A percentile compares a stretch with the other conserved stretches of the same genome.
Evolutionary conservation across 2,329 filamentous ascomycete species (phyloP).

Genomic region (Ustilaginoidea virens): DNA sequence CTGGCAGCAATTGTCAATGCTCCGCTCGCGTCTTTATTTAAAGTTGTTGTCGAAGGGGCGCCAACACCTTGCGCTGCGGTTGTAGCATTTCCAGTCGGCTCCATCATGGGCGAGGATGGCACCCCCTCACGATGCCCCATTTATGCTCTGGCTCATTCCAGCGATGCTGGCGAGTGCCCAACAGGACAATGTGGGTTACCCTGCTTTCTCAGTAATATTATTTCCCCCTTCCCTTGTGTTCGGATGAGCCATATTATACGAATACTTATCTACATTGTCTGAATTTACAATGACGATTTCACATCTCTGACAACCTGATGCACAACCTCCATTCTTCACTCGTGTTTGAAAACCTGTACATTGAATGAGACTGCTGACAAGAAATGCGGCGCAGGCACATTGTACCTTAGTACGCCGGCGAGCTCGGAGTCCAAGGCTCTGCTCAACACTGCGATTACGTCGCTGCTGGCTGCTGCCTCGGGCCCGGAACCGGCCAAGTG

Average conservation of each 20-base stretch:
- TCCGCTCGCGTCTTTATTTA: constrained; percentile 50
- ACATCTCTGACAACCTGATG: constrained; percentile 83
- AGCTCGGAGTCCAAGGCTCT: constrained; percentile 17
- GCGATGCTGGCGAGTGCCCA: constrained; percentile 87
- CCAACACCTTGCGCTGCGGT: constrained; percentile 61
- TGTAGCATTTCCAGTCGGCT: constrained; percentile 45
- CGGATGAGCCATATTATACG: constrained; percentile 66
- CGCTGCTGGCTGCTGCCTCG: constrained; percentile 21
- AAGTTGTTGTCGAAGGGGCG: constrained; percentile 55
- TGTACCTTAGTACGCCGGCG: constrained; percentile 23
- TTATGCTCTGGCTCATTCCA: constrained; percentile 62
- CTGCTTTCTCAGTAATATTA: constrained; percentile 6
- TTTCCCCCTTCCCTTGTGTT: constrained; percentile 32
- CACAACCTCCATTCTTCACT: constrained; percentile 15
- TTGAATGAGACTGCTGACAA: too few species aligned
- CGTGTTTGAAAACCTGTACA: too few species aligned
- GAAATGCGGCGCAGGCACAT: too few species aligned
- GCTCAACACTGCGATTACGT: constrained; percentile 25
- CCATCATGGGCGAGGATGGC: constrained; percentile 20
- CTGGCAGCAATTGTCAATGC: constrained; percentile 57
- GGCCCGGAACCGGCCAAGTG: constrained; percentile 15
- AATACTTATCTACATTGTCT: constrained; percentile 99
- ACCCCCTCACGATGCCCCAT: constrained; percentile 27
- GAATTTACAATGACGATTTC: constrained; percentile 74
- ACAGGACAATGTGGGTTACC: constrained; percentile 68